A percentile compares a stretch with the other conserved stretches of the same genome.
Evolutionary conservation across 345 rosid species (phyloP).

Genomic region (Aurinia saxatilis): DNA sequence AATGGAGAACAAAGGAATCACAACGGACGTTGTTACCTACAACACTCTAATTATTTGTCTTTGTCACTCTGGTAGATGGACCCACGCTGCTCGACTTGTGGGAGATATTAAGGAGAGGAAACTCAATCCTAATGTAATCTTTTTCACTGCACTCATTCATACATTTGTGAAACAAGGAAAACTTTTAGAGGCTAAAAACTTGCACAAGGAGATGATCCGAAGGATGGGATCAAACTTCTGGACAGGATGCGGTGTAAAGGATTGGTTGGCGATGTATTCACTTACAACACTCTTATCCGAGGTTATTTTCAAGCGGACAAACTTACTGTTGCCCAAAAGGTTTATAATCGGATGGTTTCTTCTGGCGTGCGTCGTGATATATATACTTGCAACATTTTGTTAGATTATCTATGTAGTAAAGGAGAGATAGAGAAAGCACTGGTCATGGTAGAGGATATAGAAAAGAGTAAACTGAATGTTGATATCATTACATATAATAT

Average conservation of each 20-base stretch:
- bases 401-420: conserved; percentile 11
- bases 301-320: conserved; percentile 10
- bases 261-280: neutral
- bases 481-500: conserved; percentile 16
- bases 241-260: conserved; percentile 8
- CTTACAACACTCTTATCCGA: conserved; percentile 24
- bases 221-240: conserved; percentile 16
- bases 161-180: neutral
- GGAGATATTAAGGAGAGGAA: conserved; percentile 13
- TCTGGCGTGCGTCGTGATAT: conserved; percentile 18
- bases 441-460: conserved; percentile 12
- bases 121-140: neutral
- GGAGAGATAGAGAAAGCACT: conserved; percentile 18
- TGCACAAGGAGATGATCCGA: conserved; percentile 18
- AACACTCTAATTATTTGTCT: neutral
- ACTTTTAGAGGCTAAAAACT: neutral
- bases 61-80: conserved; percentile 14
- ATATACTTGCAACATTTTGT: conserved; percentile 17
- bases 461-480: conserved; percentile 3
- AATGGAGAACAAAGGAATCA: conserved; percentile 7
- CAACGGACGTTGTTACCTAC: conserved; percentile 11
- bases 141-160: conserved; percentile 15
- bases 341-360: conserved; percentile 9
- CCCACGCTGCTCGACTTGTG: neutral
- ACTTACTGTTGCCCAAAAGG: conserved; percentile 6